Conservation (phyloP, 2,329 filamentous ascomycete species). For the Phialophora chinensis region DNA sequence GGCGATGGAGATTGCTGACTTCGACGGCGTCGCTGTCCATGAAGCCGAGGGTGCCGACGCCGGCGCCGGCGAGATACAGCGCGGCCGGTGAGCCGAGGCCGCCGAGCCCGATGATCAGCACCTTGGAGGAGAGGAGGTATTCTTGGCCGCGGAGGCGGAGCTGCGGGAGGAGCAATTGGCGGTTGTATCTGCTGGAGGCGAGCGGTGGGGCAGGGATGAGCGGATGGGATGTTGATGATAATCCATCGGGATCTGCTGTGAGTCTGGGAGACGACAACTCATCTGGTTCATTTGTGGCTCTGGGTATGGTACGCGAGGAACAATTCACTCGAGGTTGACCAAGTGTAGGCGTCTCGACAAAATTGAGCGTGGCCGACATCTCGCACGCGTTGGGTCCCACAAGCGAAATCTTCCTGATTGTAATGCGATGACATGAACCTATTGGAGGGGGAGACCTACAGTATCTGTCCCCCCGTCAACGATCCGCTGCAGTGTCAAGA, state of each 20-base stretch:
- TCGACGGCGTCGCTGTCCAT: constrained; percentile 90
- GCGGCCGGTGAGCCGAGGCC: constrained; percentile 91
- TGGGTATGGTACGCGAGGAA: neutral
- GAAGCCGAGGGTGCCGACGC: constrained; percentile 80
- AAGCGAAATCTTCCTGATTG: neutral
- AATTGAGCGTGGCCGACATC: neutral
- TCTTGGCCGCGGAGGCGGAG: constrained; percentile 36
- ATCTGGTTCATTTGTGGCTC: neutral
- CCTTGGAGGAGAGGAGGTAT: constrained; percentile 28
- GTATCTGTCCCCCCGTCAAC: neutral
- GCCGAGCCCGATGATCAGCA: constrained; percentile 85
- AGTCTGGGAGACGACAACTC: neutral
- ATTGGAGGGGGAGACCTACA: neutral
- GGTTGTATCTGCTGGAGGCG: constrained; percentile 38
- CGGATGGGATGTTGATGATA: neutral
- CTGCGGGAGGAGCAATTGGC: constrained; percentile 39
- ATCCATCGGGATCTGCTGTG: neutral
- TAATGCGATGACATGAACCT: neutral
- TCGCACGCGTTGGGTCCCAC: neutral
- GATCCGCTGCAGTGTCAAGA: neutral
- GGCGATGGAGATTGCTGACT: constrained; percentile 87
- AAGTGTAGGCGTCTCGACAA: neutral
- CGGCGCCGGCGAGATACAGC: constrained; percentile 88
- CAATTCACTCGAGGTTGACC: neutral
- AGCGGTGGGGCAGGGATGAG: constrained; percentile 36